phyloP scores from a whole-genome alignment of 2,329 filamentous ascomycete genomes.

The Penicillium digitatum region DNA sequence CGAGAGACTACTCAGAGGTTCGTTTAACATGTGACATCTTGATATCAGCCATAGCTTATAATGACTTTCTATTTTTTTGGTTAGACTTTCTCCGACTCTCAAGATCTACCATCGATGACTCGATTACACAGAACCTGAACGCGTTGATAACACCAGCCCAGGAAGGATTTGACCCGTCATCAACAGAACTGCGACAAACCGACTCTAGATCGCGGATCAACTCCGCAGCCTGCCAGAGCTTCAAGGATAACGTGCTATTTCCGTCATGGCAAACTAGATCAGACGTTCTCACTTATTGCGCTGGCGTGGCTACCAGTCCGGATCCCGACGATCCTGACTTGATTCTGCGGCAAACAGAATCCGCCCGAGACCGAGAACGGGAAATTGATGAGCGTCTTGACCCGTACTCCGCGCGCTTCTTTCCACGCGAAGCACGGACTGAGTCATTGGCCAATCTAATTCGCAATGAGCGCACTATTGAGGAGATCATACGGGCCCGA shows the following conservation, averaged over 20 bases:
- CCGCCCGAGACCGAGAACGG: slow-evolving; percentile 64
- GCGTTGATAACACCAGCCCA: slow-evolving; percentile 73
- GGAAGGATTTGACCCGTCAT: slow-evolving; percentile 70
- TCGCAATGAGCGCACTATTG: slow-evolving; percentile 68
- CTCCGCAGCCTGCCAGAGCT: slow-evolving; percentile 60
- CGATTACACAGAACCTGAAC: slow-evolving; percentile 89
- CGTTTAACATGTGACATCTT: slow-evolving; percentile 16
- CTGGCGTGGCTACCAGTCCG: slow-evolving; percentile 77
- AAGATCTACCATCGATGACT: slow-evolving; percentile 81
- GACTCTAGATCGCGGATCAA: slow-evolving; percentile 55
- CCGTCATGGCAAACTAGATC: slow-evolving; percentile 81
- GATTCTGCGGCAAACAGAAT: slow-evolving; percentile 65
- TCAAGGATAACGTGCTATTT: slow-evolving; percentile 76
- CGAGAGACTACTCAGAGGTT: slow-evolving; percentile 64
- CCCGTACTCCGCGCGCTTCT: slow-evolving; percentile 83
- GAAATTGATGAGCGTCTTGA: slow-evolving; percentile 85
- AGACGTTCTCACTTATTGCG: slow-evolving; percentile 84
- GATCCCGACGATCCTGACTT: slow-evolving; percentile 83
- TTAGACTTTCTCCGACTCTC: slow-evolving; percentile 87
- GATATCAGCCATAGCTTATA: slow-evolving; percentile 8
- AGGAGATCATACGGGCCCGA: slow-evolving; percentile 70
- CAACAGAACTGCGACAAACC: slow-evolving; percentile 62
- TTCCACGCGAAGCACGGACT: slow-evolving; percentile 69
- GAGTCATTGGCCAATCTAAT: slow-evolving; percentile 70
- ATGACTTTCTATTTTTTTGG: slow-evolving; percentile 56